Evolutionary conservation across 2,329 filamentous ascomycete genomes (phyloP).

Genomic region (Ascochyta fabae): DNA sequence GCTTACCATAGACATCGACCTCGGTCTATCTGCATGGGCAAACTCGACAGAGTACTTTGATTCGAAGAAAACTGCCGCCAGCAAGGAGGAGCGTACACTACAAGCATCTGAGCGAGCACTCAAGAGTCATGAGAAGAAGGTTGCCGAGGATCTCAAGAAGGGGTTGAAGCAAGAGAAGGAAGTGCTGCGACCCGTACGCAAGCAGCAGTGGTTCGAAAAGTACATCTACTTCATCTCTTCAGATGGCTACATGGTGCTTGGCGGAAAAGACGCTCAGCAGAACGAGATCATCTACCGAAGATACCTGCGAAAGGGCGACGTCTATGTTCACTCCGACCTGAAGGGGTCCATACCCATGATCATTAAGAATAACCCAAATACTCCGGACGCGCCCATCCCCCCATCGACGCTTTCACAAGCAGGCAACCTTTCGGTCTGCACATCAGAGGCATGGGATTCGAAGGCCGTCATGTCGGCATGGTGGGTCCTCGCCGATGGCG

Average conservation of each 20-base stretch:
- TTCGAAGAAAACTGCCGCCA: slow-evolving; percentile 80
- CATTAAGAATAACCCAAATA: slow-evolving; percentile 83
- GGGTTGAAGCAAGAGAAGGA: slow-evolving; percentile 91
- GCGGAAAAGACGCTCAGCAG: slow-evolving; percentile 85
- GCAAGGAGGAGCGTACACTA: slow-evolving; percentile 86
- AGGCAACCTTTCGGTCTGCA: slow-evolving; percentile 81
- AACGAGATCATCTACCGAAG: slow-evolving; percentile 90
- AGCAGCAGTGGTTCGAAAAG: slow-evolving; percentile 95
- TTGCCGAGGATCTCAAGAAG: slow-evolving; percentile 83
- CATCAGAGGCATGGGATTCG: slow-evolving; percentile 91
- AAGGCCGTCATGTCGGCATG: slow-evolving; percentile 95
- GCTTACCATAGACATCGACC: slow-evolving; percentile 82
- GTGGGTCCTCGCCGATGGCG: slow-evolving; percentile 92
- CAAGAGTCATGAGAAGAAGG: slow-evolving; percentile 89
- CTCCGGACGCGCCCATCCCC: slow-evolving; percentile 83
- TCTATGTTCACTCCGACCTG: slow-evolving; percentile 91
- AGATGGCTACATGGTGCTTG: slow-evolving; percentile 91
- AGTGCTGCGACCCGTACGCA: slow-evolving; percentile 79
- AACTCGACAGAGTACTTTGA: slow-evolving; percentile 94
- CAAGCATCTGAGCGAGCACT: slow-evolving; percentile 82
- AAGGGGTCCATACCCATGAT: slow-evolving; percentile 84
- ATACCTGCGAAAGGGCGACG: slow-evolving; percentile 85
- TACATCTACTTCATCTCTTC: slow-evolving; percentile 95
- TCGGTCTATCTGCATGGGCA: slow-evolving; percentile 80
- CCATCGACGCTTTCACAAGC: slow-evolving; percentile 92